phyloP scores from a whole-genome alignment of 202 grass and related monocot genomes.

The Zizania palustris region DNA sequence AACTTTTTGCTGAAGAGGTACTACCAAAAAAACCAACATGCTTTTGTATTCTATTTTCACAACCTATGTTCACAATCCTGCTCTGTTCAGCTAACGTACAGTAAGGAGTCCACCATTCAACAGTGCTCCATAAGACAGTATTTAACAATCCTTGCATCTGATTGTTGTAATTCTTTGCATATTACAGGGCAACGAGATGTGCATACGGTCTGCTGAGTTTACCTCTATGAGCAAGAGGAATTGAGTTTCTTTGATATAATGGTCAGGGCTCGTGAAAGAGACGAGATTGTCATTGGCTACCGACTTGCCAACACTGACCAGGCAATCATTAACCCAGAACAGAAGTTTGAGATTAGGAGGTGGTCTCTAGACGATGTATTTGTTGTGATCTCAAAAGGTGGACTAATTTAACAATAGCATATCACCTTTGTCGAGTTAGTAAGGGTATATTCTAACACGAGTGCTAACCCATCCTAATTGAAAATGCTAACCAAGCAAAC shows the following conservation, averaged over 20 bases:
- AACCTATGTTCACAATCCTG: background rate
- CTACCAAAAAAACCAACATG: background rate
- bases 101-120: background rate
- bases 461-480: conserved; percentile 51
- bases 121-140: background rate
- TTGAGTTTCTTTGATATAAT: conserved; percentile 97
- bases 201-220: conserved; percentile 86
- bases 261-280: conserved; percentile 75
- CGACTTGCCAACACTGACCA: conserved; percentile 70
- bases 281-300: conserved; percentile 93
- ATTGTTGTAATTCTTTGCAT: conserved; percentile 15
- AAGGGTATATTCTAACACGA: conserved; percentile 51
- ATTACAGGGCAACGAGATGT: conserved; percentile 90
- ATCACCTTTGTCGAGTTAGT: conserved; percentile 18
- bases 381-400: conserved; percentile 84
- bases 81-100: background rate
- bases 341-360: conserved; percentile 70
- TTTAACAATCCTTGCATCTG: background rate
- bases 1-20: conserved; percentile 97
- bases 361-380: conserved; percentile 98
- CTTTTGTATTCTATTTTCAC: conserved; percentile 8
- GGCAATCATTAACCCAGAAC: conserved; percentile 82
- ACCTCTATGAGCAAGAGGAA: conserved; percentile 91
- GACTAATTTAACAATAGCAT: conserved; percentile 47
- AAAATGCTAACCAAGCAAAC: conserved; percentile 38